A percentile compares a stretch with the other conserved stretches of the same genome.
These are phyloP conservation scores for Pythium coloratum DNA, from an alignment of 352 stramenopile genomes.

Conservation along the genomic window DNA sequence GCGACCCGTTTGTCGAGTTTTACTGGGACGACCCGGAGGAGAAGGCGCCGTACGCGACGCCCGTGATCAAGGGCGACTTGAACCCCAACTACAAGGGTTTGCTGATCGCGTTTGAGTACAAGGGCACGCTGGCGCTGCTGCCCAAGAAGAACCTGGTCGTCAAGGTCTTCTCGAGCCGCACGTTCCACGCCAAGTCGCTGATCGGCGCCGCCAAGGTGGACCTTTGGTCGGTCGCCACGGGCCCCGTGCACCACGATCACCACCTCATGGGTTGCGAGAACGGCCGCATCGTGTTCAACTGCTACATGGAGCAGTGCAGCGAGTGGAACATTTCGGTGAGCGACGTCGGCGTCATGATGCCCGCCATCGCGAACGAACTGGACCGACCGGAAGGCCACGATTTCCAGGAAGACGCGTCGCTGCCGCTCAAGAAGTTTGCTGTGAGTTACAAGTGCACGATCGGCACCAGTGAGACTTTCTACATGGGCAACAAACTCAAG, in stretches of 20 bases:
- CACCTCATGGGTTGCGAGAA: slow-evolving; percentile 86
- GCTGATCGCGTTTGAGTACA: slow-evolving; percentile 87
- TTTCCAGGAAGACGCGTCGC: slow-evolving; percentile 87
- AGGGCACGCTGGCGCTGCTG: slow-evolving; percentile 55
- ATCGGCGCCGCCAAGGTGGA: slow-evolving; percentile 80
- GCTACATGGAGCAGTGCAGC: slow-evolving; percentile 91
- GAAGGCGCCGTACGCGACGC: slow-evolving; percentile 70
- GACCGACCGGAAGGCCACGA: slow-evolving; percentile 87
- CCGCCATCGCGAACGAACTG: slow-evolving; percentile 85
- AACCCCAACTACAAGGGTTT: slow-evolving; percentile 90
- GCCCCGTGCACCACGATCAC: slow-evolving; percentile 87
- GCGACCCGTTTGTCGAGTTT: slow-evolving; percentile 87
- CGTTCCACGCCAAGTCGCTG: slow-evolving; percentile 74
- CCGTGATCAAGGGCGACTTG: slow-evolving; percentile 83
- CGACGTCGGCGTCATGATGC: slow-evolving; percentile 89
- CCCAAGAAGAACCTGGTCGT: slow-evolving; percentile 60
- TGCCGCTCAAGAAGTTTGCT: slow-evolving; percentile 87
- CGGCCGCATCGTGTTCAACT: slow-evolving; percentile 88
- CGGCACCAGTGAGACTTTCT: slow-evolving; percentile 84
- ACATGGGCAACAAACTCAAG: slow-evolving; percentile 84
- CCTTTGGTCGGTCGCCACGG: slow-evolving; percentile 79
- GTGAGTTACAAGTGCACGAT: slow-evolving; percentile 91
- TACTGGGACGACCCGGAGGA: slow-evolving; percentile 81
- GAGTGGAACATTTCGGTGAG: slow-evolving; percentile 90
- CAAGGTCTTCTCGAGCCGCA: slow-evolving; percentile 85